phyloP scores from a whole-genome alignment of 495 filamentous ascomycete species.

The Aspergillus sparsus region DNA sequence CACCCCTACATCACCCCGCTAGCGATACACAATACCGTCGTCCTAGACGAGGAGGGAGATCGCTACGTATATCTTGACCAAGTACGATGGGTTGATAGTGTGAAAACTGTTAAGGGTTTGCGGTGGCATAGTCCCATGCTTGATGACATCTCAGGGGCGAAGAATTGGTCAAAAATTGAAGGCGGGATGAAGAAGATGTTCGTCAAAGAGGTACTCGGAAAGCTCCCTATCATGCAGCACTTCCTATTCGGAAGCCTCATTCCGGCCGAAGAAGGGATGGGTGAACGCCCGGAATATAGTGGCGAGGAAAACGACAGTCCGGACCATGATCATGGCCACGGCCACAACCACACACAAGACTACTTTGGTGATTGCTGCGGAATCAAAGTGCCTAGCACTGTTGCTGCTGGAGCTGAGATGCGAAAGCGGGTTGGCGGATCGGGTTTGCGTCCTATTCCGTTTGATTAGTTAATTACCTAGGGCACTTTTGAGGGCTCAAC shows the following conservation, averaged over 20 bases:
- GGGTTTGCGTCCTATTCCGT: slow-evolving; percentile 80
- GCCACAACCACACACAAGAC: slow-evolving; percentile 59
- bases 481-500: not conserved
- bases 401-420: slow-evolving; percentile 85
- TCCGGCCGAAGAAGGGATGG: slow-evolving; percentile 80
- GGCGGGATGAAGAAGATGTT: slow-evolving; percentile 97
- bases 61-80: slow-evolving; percentile 90
- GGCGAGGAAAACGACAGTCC: slow-evolving; percentile 57
- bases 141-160: slow-evolving; percentile 93
- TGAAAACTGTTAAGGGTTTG: slow-evolving; percentile 93
- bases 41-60: slow-evolving; percentile 79
- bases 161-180: slow-evolving; percentile 90
- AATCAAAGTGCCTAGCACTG: slow-evolving; percentile 93
- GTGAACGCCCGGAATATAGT: slow-evolving; percentile 49
- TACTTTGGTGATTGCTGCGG: slow-evolving; percentile 97
- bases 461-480: slow-evolving; percentile 62
- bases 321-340: slow-evolving; percentile 64
- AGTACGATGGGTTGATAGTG: slow-evolving; percentile 89
- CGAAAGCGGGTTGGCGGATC: slow-evolving; percentile 68
- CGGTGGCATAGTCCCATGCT: slow-evolving; percentile 98
- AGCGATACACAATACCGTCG: slow-evolving; percentile 79
- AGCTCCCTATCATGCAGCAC: slow-evolving; percentile 97
- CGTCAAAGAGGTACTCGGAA: slow-evolving; percentile 84
- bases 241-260: slow-evolving; percentile 89
- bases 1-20: slow-evolving; percentile 87